phyloP scores from a whole-genome alignment of 441 rosid genomes.

The Pelargonium myrrhifolium region DNA sequence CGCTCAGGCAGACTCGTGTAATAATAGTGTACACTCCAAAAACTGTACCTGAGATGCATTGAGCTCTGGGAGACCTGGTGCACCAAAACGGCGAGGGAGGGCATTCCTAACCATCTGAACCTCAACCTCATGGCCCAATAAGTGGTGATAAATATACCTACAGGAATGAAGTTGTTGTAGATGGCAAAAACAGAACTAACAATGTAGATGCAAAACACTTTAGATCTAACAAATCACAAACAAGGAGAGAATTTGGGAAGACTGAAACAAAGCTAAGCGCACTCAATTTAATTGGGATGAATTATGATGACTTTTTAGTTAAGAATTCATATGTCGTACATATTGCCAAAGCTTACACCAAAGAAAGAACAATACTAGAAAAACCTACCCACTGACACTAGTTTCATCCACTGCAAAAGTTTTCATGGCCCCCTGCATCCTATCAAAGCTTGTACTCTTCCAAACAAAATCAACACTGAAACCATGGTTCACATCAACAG shows the following conservation, averaged over 20 bases:
- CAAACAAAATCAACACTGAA: constrained; percentile 98
- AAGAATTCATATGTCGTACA: background rate
- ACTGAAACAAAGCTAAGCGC: background rate
- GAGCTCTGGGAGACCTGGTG: constrained; percentile 96
- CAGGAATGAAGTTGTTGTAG: constrained; percentile 13
- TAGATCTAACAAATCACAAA: background rate
- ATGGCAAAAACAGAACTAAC: background rate
- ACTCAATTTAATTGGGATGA: background rate
- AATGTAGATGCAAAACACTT: background rate
- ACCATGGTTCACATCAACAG: constrained; percentile 87
- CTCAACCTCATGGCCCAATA: constrained; percentile 98
- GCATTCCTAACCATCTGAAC: constrained; percentile 87
- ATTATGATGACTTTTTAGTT: background rate
- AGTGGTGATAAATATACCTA: constrained; percentile 94
- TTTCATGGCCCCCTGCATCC: constrained; percentile 99
- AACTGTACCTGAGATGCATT: constrained; percentile 89
- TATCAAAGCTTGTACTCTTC: constrained; percentile 98
- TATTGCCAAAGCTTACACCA: background rate
- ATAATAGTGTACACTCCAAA: background rate
- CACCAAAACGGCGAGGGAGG: constrained; percentile 92
- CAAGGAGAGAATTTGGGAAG: background rate
- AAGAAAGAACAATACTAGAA: constrained; percentile 11
- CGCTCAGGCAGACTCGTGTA: background rate
- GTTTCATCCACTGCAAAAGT: constrained; percentile 98
- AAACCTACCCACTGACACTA: constrained; percentile 96